Conservation (phyloP, 1,284 basidiomycete species). For the Malassezia equina region DNA sequence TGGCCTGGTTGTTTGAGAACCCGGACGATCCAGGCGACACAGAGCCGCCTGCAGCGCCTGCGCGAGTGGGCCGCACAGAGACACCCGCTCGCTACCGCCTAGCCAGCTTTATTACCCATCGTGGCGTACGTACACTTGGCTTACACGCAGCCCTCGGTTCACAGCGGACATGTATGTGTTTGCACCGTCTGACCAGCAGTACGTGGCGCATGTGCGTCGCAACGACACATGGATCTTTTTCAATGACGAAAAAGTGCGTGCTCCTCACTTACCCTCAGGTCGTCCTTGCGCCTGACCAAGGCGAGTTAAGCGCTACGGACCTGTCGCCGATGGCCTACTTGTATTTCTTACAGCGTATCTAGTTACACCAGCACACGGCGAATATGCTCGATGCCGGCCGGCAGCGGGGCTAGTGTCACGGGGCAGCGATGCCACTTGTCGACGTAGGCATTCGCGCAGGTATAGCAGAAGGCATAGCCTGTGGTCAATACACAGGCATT, state of each 20-base stretch:
- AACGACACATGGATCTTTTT: slow-evolving; percentile 26
- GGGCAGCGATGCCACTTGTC: slow-evolving; percentile 71
- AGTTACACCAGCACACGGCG: slow-evolving; percentile 66
- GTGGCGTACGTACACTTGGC: not conserved
- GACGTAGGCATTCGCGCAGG: slow-evolving; percentile 76
- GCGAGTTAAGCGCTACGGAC: not conserved
- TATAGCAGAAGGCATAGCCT: slow-evolving; percentile 92
- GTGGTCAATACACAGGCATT: slow-evolving; percentile 84
- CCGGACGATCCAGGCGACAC: slow-evolving; percentile 69
- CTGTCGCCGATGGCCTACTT: slow-evolving; percentile 22
- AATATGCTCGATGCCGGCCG: slow-evolving; percentile 61
- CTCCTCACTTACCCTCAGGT: slow-evolving; percentile 1
- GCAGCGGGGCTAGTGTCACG: slow-evolving; percentile 66
- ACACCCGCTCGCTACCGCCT: slow-evolving; percentile 4
- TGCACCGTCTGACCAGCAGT: slow-evolving; percentile 64
- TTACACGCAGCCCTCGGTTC: slow-evolving; percentile 14
- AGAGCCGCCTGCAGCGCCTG: not conserved
- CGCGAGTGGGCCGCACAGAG: not conserved
- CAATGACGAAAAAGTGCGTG: slow-evolving; percentile 25
- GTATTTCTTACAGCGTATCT: slow-evolving; percentile 25
- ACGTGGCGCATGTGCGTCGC: slow-evolving; percentile 67
- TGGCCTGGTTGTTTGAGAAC: slow-evolving; percentile 96
- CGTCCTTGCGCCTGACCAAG: slow-evolving; percentile 1
- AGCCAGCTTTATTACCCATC: slow-evolving; percentile 17
- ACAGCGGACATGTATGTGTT: slow-evolving; percentile 17